A percentile compares a stretch with the other conserved stretches of the same genome.
Evolutionary conservation across 1,284 basidiomycete species (phyloP).

Genomic region (Ceratobasidium sp.): DNA sequence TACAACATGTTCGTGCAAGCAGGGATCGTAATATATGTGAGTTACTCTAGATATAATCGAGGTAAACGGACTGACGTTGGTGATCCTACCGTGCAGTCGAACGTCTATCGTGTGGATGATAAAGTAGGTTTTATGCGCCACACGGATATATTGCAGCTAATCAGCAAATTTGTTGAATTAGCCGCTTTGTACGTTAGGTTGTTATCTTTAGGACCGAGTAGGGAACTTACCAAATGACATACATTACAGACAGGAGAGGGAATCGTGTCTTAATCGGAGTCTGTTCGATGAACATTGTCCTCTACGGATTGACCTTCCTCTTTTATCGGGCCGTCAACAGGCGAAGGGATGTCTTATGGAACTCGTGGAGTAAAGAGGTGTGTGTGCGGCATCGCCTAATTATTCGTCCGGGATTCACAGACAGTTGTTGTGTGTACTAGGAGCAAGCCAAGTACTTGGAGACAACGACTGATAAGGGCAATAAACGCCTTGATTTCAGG

Average conservation of each 20-base stretch:
- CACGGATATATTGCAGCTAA: background rate
- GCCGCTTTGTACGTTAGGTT: slow-evolving; percentile 28
- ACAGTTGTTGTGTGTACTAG: background rate
- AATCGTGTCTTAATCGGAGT: slow-evolving; percentile 43
- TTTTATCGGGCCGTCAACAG: slow-evolving; percentile 33
- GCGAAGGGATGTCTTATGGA: slow-evolving; percentile 38
- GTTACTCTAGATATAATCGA: background rate
- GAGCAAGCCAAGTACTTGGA: slow-evolving; percentile 29
- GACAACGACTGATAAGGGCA: slow-evolving; percentile 33
- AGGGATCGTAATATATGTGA: slow-evolving; percentile 29
- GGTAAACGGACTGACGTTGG: background rate
- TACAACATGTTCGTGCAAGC: slow-evolving; percentile 41
- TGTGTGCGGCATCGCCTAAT: background rate
- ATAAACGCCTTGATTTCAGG: slow-evolving; percentile 42
- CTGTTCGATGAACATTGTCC: slow-evolving; percentile 38
- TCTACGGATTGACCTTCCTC: slow-evolving; percentile 27
- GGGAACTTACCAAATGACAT: background rate
- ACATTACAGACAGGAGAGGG: slow-evolving; percentile 34
- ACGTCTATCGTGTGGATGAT: slow-evolving; percentile 45
- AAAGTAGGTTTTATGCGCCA: slow-evolving; percentile 12
- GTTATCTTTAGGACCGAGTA: background rate
- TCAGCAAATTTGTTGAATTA: background rate
- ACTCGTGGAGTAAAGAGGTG: slow-evolving; percentile 37
- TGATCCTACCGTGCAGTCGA: background rate
- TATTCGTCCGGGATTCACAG: background rate